Conservation (phyloP, 106 monocot species). For the Dioscorea zingiberensis region DNA sequence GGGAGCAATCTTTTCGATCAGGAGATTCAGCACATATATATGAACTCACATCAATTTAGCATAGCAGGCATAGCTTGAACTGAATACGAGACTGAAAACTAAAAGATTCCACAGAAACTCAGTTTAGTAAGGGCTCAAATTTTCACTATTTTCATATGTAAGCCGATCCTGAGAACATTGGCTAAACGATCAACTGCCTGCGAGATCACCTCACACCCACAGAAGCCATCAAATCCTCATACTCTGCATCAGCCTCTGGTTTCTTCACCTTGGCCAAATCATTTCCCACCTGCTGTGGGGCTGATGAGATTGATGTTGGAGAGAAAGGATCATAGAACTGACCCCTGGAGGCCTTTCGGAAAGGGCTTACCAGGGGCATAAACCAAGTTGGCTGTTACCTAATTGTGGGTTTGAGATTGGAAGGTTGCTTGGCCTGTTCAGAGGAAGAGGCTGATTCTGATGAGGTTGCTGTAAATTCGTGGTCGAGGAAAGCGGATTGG, state of each 20-base stretch:
- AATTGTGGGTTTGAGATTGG: conserved; percentile 21
- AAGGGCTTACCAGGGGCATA: conserved; percentile 1
- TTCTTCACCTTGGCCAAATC: conserved; percentile 15
- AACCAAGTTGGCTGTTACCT: conserved; percentile 1
- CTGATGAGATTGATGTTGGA: conserved; percentile 33
- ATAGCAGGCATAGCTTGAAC: too few species aligned
- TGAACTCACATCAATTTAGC: too few species aligned
- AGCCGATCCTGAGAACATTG: neutral
- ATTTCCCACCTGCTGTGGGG: conserved; percentile 19
- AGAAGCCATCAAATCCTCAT: conserved; percentile 97
- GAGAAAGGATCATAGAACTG: conserved; percentile 80
- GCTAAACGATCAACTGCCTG: neutral
- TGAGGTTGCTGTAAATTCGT: conserved; percentile 10
- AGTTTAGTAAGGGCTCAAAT: too few species aligned
- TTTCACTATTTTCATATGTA: too few species aligned
- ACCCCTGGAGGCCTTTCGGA: conserved; percentile 7
- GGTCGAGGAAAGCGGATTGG: conserved; percentile 3
- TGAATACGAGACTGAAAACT: too few species aligned
- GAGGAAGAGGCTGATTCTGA: conserved; percentile 24
- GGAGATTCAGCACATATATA: too few species aligned
- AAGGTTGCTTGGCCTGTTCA: conserved; percentile 11
- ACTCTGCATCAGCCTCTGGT: conserved; percentile 72
- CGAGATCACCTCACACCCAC: conserved; percentile 69
- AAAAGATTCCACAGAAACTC: too few species aligned
- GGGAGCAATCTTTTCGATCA: too few species aligned